Conservation (phyloP, 768 basidiomycete species). For the Pleurotus tuber-regium region DNA sequence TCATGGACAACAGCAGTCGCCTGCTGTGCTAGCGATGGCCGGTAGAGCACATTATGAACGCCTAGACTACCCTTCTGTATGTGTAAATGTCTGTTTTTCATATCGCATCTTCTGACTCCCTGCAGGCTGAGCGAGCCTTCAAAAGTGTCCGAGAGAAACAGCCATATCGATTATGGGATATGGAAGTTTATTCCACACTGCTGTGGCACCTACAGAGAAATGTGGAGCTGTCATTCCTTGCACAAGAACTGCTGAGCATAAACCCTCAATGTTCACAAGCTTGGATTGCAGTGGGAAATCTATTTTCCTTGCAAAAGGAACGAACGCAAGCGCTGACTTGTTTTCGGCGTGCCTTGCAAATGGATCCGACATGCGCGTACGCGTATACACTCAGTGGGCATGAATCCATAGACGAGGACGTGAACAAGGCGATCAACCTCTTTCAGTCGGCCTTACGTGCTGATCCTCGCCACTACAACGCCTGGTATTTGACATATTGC, state of each 20-base stretch:
- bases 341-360: constrained; percentile 86
- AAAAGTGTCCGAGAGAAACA: constrained; percentile 76
- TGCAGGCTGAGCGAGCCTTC: constrained; percentile 88
- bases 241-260: constrained; percentile 88
- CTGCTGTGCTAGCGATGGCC: constrained; percentile 78
- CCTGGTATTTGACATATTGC: constrained; percentile 67
- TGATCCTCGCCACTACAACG: constrained; percentile 94
- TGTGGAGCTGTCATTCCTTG: constrained; percentile 85
- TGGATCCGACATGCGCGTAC: constrained; percentile 91
- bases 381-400: constrained; percentile 96
- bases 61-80: constrained; percentile 83
- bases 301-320: constrained; percentile 94
- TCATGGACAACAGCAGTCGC: constrained; percentile 64
- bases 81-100: constrained; percentile 29
- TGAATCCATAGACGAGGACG: constrained; percentile 94
- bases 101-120: constrained; percentile 23
- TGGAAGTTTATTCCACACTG: constrained; percentile 96
- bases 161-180: constrained; percentile 87
- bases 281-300: constrained; percentile 97
- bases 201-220: constrained; percentile 91
- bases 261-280: constrained; percentile 80
- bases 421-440: constrained; percentile 87
- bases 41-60: constrained; percentile 90
- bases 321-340: constrained; percentile 90
- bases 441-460: constrained; percentile 91